Conservation (phyloP, 106 monocot species). For the Posidonia australis region DNA sequence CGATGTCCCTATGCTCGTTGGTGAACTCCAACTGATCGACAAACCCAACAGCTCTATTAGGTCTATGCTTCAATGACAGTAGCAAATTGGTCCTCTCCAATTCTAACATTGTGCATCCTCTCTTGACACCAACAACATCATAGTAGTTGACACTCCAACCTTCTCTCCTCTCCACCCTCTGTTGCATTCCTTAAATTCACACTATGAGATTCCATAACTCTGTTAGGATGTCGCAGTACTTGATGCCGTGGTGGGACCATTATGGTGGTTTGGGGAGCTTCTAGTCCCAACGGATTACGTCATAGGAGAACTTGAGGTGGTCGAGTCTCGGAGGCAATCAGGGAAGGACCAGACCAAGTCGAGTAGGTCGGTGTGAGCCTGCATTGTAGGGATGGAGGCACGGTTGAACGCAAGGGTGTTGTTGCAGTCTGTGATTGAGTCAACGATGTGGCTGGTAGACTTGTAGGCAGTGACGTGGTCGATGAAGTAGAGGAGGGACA, state of each 20-base stretch:
- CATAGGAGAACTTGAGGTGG: slow-evolving; percentile 81
- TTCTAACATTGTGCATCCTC: slow-evolving; percentile 58
- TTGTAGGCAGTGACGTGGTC: slow-evolving; percentile 59
- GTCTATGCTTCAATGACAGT: slow-evolving; percentile 64
- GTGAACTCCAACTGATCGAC: slow-evolving; percentile 56
- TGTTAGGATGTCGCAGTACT: slow-evolving; percentile 56
- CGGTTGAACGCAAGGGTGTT: slow-evolving; percentile 67
- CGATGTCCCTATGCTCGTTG: slow-evolving; percentile 53
- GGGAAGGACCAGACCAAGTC: slow-evolving; percentile 39
- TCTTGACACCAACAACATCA: slow-evolving; percentile 33
- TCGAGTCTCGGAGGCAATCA: slow-evolving; percentile 82
- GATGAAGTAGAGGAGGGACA: slow-evolving; percentile 62
- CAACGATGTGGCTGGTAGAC: slow-evolving; percentile 40
- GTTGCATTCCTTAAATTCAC: slow-evolving; percentile 38
- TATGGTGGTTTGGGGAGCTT: slow-evolving; percentile 66
- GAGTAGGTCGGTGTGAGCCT: slow-evolving; percentile 50
- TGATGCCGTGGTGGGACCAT: slow-evolving; percentile 30
- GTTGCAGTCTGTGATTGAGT: slow-evolving; percentile 84
- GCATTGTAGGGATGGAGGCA: slow-evolving; percentile 53
- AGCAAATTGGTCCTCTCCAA: slow-evolving; percentile 63
- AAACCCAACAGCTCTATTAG: slow-evolving; percentile 55
- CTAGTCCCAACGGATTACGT: slow-evolving; percentile 61
- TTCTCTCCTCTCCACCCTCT: slow-evolving; percentile 33
- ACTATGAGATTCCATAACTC: slow-evolving; percentile 30
- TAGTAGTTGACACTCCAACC: slow-evolving; percentile 44